Conservation (phyloP, 768 basidiomycete species). For the Serendipita sp. region DNA sequence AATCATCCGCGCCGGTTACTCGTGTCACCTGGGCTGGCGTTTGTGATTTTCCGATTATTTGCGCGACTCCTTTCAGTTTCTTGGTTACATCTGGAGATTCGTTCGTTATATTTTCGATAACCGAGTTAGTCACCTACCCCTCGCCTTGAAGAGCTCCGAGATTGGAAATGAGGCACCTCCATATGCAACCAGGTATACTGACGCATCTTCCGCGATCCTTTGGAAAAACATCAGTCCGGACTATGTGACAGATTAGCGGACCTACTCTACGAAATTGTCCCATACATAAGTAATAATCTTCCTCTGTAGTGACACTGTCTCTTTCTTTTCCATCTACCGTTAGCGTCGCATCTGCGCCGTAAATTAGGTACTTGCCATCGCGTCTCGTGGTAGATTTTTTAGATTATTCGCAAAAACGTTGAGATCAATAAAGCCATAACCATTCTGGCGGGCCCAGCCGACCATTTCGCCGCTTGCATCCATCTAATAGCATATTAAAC, state of each 20-base stretch:
- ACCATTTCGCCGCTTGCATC: slow-evolving; percentile 72
- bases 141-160: slow-evolving; percentile 52
- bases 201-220: slow-evolving; percentile 56
- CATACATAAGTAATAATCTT: slow-evolving; percentile 72
- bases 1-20: background rate
- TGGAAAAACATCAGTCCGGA: slow-evolving; percentile 4
- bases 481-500: slow-evolving; percentile 36
- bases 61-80: slow-evolving; percentile 54
- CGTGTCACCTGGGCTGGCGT: background rate
- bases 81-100: slow-evolving; percentile 33
- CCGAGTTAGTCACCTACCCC: slow-evolving; percentile 35
- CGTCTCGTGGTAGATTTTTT: background rate
- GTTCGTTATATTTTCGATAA: background rate
- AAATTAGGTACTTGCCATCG: background rate
- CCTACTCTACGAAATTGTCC: slow-evolving; percentile 92
- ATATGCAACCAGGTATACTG: slow-evolving; percentile 73
- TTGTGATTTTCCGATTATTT: slow-evolving; percentile 48
- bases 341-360: background rate
- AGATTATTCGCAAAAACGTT: slow-evolving; percentile 59
- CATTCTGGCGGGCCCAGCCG: slow-evolving; percentile 50
- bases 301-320: slow-evolving; percentile 25
- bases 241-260: slow-evolving; percentile 7
- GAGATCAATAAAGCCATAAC: slow-evolving; percentile 68
- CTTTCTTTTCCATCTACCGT: slow-evolving; percentile 7
- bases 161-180: slow-evolving; percentile 68